Conservation (phyloP, 2,329 filamentous ascomycete species). For the Volutella citrinella region DNA sequence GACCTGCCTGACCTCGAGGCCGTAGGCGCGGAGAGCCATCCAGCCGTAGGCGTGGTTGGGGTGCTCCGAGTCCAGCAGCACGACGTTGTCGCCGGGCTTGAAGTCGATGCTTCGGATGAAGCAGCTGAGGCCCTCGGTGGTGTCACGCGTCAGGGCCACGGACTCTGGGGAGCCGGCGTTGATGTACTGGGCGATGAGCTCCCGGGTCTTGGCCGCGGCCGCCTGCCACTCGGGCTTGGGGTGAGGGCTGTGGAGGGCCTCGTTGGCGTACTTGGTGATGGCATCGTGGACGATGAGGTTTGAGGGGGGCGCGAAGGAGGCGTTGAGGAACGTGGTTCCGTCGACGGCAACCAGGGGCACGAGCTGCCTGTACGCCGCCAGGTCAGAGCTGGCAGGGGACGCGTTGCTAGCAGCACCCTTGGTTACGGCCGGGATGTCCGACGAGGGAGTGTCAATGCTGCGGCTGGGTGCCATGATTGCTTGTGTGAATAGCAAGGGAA, state of each 20-base stretch:
- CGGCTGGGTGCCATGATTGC: no score
- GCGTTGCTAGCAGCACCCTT: no score
- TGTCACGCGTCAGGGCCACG: constrained; percentile 30
- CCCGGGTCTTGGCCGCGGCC: constrained; percentile 15
- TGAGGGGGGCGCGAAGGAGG: constrained; percentile 28
- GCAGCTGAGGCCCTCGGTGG: constrained; percentile 28
- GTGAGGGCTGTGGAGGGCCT: constrained; percentile 19
- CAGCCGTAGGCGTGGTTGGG: constrained; percentile 30
- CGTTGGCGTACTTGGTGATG: constrained; percentile 21
- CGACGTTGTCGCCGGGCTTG: constrained; percentile 28
- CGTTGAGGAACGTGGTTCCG: constrained; percentile 24
- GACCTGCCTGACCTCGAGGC: constrained; percentile 26
- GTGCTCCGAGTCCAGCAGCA: constrained; percentile 30
- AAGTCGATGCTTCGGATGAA: constrained; percentile 26
- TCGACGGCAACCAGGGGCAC: constrained; percentile 4
- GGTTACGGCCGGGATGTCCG: no score
- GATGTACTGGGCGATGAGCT: constrained; percentile 26
- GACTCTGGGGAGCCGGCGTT: constrained; percentile 20
- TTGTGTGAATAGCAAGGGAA: no score
- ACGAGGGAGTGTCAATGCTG: no score
- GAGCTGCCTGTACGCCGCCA: constrained; percentile 1
- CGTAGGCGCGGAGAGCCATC: constrained; percentile 22
- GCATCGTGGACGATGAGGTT: constrained; percentile 30
- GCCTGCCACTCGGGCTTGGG: constrained; percentile 24
- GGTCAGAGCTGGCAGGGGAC: background rate